A percentile compares a stretch with the other conserved stretches of the same genome.
Conservation (phyloP, 2,329 filamentous ascomycete species). For the Diaporthe ilicicola region DNA sequence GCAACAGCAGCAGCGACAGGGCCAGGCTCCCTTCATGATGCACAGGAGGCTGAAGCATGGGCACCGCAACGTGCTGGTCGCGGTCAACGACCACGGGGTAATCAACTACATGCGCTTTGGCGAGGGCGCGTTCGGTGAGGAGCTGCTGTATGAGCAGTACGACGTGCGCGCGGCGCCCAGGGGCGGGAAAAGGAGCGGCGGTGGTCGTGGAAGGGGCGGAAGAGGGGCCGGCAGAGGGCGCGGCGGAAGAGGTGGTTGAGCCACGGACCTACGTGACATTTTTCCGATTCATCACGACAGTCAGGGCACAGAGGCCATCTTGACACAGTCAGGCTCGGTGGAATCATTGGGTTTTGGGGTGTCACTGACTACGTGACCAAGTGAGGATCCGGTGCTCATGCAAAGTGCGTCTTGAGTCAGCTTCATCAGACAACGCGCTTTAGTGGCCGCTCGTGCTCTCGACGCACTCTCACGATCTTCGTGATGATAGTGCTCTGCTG, state of each 20-base stretch:
- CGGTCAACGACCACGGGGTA: constrained; percentile 88
- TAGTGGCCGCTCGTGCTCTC: not conserved
- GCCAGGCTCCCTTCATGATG: constrained; percentile 58
- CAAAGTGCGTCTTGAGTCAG: not conserved
- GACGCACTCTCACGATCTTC: not conserved
- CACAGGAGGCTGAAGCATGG: constrained; percentile 87
- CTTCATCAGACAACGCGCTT: not conserved
- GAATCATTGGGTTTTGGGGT: not conserved
- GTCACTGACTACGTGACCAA: not conserved
- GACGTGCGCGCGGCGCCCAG: constrained; percentile 47
- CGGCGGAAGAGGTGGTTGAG: constrained; percentile 42
- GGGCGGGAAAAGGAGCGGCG: constrained; percentile 49
- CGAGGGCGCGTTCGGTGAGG: constrained; percentile 81
- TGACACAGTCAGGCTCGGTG: not conserved
- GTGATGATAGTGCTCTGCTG: too few species aligned
- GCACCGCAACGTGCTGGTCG: constrained; percentile 82
- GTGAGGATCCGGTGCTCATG: not conserved
- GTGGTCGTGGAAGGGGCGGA: constrained; percentile 50
- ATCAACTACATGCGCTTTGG: constrained; percentile 86
- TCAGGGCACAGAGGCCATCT: too few species aligned
- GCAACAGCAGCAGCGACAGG: constrained; percentile 60
- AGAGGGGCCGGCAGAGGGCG: constrained; percentile 51
- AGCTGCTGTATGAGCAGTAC: constrained; percentile 73
- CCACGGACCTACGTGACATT: not conserved
- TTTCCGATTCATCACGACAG: not conserved